Base-by-base conservation (phyloP, 1,139 yeast species). In the Entelexis sorbosivorans region DNA sequence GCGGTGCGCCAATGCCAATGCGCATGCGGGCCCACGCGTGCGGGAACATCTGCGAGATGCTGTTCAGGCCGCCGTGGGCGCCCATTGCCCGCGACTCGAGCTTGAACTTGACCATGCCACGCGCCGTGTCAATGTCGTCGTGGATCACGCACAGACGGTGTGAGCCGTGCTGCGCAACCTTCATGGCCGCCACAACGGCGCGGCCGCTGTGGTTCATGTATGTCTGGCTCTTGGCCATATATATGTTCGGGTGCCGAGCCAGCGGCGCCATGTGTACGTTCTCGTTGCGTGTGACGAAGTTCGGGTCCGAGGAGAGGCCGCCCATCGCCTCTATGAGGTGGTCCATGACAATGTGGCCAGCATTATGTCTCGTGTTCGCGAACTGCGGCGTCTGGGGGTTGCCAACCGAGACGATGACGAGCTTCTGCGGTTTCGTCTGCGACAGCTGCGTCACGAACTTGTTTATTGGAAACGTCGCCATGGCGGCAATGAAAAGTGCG, bases 31-130 rank as follows among this genome's bases (percentile, higher is more conserved):
- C 71, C 58, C 77, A 79, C 9, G 51, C 43, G 1, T 73, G 72
- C 38, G 58, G 59, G 31, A 75, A 59, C 24, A 56, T 52, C 17
- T 64, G 61, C 47, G 73, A 74, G 17, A 85, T 73, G 36, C 82
- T 76, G 57, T 75, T 72, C 43, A 87, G 69, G 0, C 96, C 96
- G 62, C 85, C 86, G 61, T 87, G 96, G 0, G 95, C 95, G 76
- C 8, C 82, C 70, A 52, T 47, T 2, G 53, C 2, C 74, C 75
- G 20, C 75, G 78, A 34, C 67, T 70, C 50, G 85, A 69, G 50
- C 53, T 59, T 59, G 10, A 82, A 63, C 59, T 81, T 82, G 24
- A 78, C 68, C 50, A 76, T 74, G 0, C 96, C 96, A 5, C 81
- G 58, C 0, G 75, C 75, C 13, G 80, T 63, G 55, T 79, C 82